Conservation (phyloP, 345 rosid species). For the Cardamine resedifolia region DNA sequence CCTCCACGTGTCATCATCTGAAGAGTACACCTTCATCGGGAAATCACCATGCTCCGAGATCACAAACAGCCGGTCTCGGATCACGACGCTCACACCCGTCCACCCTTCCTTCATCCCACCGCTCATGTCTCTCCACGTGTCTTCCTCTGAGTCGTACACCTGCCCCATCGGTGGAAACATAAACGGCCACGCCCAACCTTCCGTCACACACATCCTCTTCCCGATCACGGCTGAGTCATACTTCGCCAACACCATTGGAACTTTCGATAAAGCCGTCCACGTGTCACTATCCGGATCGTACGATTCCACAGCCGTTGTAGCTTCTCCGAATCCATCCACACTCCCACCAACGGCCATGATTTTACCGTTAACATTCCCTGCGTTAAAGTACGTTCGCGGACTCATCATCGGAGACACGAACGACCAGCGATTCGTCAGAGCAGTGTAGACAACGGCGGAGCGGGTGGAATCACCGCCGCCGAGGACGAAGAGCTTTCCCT, state of each 20-base stretch:
- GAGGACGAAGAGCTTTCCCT: slow-evolving; percentile 61
- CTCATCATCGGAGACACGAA: slow-evolving; percentile 53
- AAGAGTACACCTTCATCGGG: slow-evolving; percentile 57
- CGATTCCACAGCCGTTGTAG: slow-evolving; percentile 52
- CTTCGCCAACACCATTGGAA: slow-evolving; percentile 46
- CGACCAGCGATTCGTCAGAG: slow-evolving; percentile 62
- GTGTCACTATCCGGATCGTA: slow-evolving; percentile 48
- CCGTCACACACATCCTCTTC: slow-evolving; percentile 53
- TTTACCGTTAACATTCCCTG: slow-evolving; percentile 46
- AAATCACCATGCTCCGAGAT: slow-evolving; percentile 68
- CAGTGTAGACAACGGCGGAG: slow-evolving; percentile 44
- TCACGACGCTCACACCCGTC: slow-evolving; percentile 60
- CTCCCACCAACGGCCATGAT: slow-evolving; percentile 69
- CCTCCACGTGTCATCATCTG: slow-evolving; percentile 54
- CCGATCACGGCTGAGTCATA: slow-evolving; percentile 72
- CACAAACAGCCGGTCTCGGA: slow-evolving; percentile 48
- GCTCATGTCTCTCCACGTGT: slow-evolving; percentile 67
- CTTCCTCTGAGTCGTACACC: slow-evolving; percentile 44
- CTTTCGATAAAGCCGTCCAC: slow-evolving; percentile 40
- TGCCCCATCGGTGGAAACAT: slow-evolving; percentile 56
- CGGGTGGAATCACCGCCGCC: slow-evolving; percentile 56
- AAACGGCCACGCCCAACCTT: slow-evolving; percentile 92
- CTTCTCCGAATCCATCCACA: slow-evolving; percentile 32
- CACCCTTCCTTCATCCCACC: slow-evolving; percentile 73
- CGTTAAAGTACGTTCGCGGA: slow-evolving; percentile 52